Base-by-base conservation (phyloP, 192 early-diverging fungal species). In the Backusella sp. region DNA sequence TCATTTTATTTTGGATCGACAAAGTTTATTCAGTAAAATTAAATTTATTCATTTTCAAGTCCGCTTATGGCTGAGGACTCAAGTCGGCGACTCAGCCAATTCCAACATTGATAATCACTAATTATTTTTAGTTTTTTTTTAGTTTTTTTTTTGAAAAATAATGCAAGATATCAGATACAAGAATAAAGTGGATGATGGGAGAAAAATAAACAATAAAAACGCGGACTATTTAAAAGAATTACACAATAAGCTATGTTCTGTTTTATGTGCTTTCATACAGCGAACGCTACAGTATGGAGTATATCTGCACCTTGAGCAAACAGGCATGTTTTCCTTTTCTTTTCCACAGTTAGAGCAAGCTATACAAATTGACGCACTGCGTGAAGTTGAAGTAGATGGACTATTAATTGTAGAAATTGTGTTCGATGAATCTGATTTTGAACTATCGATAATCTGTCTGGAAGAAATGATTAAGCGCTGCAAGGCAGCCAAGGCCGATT, bases 301-400 rank as follows among this genome's bases (percentile, higher is more conserved):
- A 2, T 28, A 12, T 52, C 68, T 75, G 28, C 74, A 75, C 41
- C 46, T 75, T 30, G 74, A 66, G 67, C 74, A 75, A 28, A 75
- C 74, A n/a, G 74, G 74, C 74, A 75, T 75, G 3, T 21, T 30
- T 9, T 39, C n/a, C 34, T 75, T 68, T 42, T 75, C 66, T 32
- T 21, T 67, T 44, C 44, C 42, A 36, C 74, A 75, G 4, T 37
- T 41, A 68, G 67, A 52, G 19, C 74, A 75, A 26, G 34, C 9
- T 19, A 37, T n/a, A 53, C 41, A 67, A 19, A 19, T 49, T 32
- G 26, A 28, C 3, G 32, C 21, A 12, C 36, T 65, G 9, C 2
- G 12, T 23, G 53, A 41, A 23, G 19, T 30, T 26, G 52, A 17
- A 26, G 49, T 39, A 42, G 72, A 73, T 21, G 53, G 3, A 23